Evolutionary conservation across 371 early-diverging fungal genomes (phyloP), one percentile per base, ranked within the genome.

Genomic region (Haplosporangium sp.): DNA sequence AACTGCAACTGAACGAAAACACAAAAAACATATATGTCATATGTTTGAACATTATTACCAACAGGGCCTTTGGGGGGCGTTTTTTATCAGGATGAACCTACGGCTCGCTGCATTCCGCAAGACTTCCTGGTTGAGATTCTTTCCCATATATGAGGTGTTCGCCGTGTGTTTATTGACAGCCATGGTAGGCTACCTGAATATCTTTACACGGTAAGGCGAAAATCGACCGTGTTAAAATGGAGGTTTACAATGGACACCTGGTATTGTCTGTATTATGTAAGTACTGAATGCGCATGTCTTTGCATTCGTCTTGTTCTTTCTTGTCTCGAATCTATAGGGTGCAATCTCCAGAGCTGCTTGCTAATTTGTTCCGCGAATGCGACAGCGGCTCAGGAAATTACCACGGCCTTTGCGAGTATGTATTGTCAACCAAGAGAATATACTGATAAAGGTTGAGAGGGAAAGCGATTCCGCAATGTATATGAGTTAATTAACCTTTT

Each of bases 61-160:
- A 12, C 68, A 94, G 93, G 99, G 98, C 0, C 70, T 97, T 14
- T 95, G 90, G 68, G 98, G 98, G 20, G 92, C 95, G 2, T 79
- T 95, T 50, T 95, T 96, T 52, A 95, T 96, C 64, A 86, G 91
- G 50, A 82, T 91, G 68, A 95, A 95, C 66, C 67, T 95, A 68
- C 81, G 86, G 10, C 82, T 94, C 5, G 91, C 90, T 23, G 85
- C 89, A 37, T 85, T 92, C 57, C 89, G 95, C 69, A 92, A 90
- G 58, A 85, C 82, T 16, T 81, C 87, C 8, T 87, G 85, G 67
- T 55, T 94, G 13, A 84, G 85, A 29, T 62, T 84, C 63, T 87
- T 89, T 55, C 94, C 94, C 5, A 82, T 96, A 6, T 56, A 80
- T 6, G 97, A 98, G 79, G 94, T 95, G 6, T 83, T 91, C 7